A percentile compares a stretch with the other conserved stretches of the same genome.
phyloP scores from a whole-genome alignment of 352 stramenopile species.

The Elongisporangium prolatum region DNA sequence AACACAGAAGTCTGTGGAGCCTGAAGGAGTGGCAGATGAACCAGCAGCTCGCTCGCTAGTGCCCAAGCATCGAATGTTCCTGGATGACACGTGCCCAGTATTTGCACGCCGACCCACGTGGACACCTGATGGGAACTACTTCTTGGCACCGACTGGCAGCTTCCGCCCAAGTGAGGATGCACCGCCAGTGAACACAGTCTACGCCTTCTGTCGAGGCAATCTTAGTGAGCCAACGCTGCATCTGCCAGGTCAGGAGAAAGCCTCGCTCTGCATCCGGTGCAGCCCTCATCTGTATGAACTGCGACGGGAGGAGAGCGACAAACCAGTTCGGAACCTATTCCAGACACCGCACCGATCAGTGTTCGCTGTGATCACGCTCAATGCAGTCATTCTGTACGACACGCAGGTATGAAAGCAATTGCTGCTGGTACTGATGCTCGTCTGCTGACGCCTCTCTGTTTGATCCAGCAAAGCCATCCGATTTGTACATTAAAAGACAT shows the following conservation, averaged over 20 bases:
- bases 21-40: constrained; percentile 1
- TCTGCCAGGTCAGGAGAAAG: constrained; percentile 90
- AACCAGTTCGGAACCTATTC: constrained; percentile 59
- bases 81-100: constrained; percentile 92
- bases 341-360: constrained; percentile 79
- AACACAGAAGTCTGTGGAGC: constrained; percentile 10
- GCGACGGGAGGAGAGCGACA: constrained; percentile 16
- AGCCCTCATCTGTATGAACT: constrained; percentile 92
- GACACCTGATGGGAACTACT: constrained; percentile 91
- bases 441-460: constrained; percentile 8
- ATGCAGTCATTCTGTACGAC: constrained; percentile 95
- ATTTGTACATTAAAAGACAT: constrained; percentile 89
- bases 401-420: constrained; percentile 58
- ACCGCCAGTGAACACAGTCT: constrained; percentile 79
- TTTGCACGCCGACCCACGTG: constrained; percentile 92
- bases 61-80: constrained; percentile 86
- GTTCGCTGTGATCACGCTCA: constrained; percentile 93
- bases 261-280: constrained; percentile 90
- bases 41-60: constrained; percentile 3
- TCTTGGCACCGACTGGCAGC: constrained; percentile 84
- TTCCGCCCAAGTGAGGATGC: constrained; percentile 47
- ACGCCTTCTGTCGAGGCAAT: constrained; percentile 92
- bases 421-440: not conserved
- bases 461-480: constrained; percentile 60
- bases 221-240: constrained; percentile 90